Evolutionary conservation across 2,329 filamentous ascomycete genomes (phyloP), one percentile per base, ranked within the genome.

Genomic region (Fusarium clavum): DNA sequence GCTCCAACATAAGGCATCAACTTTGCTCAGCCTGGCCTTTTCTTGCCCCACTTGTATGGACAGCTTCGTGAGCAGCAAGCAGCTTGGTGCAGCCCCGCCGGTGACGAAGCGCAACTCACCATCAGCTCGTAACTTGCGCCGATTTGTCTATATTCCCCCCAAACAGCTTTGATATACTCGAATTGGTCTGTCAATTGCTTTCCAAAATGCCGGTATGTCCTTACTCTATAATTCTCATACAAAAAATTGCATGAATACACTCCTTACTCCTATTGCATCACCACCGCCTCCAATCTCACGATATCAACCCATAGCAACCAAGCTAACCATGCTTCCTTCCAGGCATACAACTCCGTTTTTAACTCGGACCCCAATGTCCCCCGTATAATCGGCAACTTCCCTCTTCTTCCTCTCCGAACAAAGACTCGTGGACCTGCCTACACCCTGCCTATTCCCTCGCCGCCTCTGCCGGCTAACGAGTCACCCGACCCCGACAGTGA

Each of bases 311-410:
- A 55, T 53, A 61, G 32, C 63, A 44, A 46, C 34, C 49, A 49
- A 59, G 61, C 76, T 77, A 72, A 80, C 65, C 61, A 58, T 68
- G 52, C 61, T 61, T 53, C 24, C 58, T 56, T 68, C 63, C 71
- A 97, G 94, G 95, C 95, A 83, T 98, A 98, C 88, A 97, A 98
- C 87, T 97, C 93, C 81, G 92, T 97, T 87, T 98, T 98, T 90
- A 91, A 91, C 89, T 91, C 81, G 84, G 95, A 89, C 88, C 94
- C 88, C 85, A 91, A 84, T 72, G 79, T 81, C 69, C 85, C 85
- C 43, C 85, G 84, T 60, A 82, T 86, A 73, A 83, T 91, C 86
- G 94, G 95, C 80, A 98, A 98, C 88, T 94, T 98, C 79, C 94
- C 95, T 24, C 90, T 98, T 74, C 91, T 98, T 56, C 95, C 96